These are phyloP conservation scores for Didymella sp. DNA, from an alignment of 2,329 filamentous ascomycete genomes.

Conservation along the genomic window DNA sequence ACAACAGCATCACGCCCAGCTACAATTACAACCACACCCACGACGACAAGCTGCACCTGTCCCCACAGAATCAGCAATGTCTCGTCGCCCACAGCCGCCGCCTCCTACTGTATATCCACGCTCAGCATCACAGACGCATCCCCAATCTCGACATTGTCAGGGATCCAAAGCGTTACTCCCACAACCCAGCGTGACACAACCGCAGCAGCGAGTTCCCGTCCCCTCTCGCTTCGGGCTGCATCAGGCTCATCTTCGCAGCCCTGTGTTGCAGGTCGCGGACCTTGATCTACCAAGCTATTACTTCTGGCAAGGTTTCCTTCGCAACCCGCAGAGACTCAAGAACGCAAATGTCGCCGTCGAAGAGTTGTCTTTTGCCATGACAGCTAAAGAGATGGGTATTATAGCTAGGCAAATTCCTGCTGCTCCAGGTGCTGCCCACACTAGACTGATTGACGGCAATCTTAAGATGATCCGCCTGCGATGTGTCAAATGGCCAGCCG, in stretches of 20 bases:
- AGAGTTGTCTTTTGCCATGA: slow-evolving; percentile 57
- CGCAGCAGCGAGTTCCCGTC: slow-evolving; percentile 53
- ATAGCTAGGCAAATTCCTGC: slow-evolving; percentile 48
- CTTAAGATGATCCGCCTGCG: slow-evolving; percentile 72
- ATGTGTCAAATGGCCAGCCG: slow-evolving; percentile 60
- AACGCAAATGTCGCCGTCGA: slow-evolving; percentile 50
- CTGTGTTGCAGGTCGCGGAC: slow-evolving; percentile 51
- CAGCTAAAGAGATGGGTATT: slow-evolving; percentile 44
- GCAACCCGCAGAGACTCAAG: slow-evolving; percentile 54
- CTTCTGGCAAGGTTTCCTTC: slow-evolving; percentile 60
- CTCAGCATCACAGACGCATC: not conserved
- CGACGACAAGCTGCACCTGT: not conserved
- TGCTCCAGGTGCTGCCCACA: slow-evolving; percentile 34
- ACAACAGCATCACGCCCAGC: no score
- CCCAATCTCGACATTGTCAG: not conserved
- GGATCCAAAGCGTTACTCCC: slow-evolving; percentile 44
- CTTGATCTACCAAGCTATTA: slow-evolving; percentile 58
- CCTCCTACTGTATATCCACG: not conserved
- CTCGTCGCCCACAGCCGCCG: not conserved
- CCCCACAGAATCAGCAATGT: not conserved
- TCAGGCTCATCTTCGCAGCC: slow-evolving; percentile 64
- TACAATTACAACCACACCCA: not conserved
- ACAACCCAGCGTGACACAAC: slow-evolving; percentile 37
- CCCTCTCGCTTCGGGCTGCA: slow-evolving; percentile 62
- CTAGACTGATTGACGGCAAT: slow-evolving; percentile 55